Evolutionary conservation across 345 rosid species (phyloP).

Genomic region (Citrus inodora): DNA sequence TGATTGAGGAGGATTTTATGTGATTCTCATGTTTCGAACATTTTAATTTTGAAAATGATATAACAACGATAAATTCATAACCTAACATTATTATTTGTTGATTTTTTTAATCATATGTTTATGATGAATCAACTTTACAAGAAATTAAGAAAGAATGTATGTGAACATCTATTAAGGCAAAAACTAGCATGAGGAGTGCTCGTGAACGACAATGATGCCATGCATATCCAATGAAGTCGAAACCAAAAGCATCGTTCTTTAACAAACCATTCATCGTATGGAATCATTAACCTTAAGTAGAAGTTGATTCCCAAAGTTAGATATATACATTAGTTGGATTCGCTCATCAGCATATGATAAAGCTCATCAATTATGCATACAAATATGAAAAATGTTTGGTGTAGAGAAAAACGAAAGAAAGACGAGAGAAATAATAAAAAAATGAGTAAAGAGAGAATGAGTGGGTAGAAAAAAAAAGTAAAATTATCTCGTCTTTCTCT

Average conservation of each 20-base stretch:
- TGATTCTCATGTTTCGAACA: too few species aligned
- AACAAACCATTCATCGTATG: background rate
- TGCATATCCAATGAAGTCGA: background rate
- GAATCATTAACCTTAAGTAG: background rate
- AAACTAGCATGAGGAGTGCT: slow-evolving; percentile 11
- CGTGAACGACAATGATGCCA: slow-evolving; percentile 18
- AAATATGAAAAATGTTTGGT: rapidly evolving
- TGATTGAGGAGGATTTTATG: too few species aligned
- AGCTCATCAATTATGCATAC: background rate
- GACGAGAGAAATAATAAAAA: too few species aligned
- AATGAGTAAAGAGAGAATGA: rapidly evolving
- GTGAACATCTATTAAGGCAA: slow-evolving; percentile 8
- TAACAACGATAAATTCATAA: background rate
- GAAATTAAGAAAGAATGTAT: slow-evolving; percentile 2
- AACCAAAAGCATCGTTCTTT: slow-evolving; percentile 15
- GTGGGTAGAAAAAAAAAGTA: rapidly evolving
- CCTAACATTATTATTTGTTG: background rate
- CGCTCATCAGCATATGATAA: background rate
- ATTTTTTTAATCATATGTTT: background rate
- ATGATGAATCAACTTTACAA: background rate
- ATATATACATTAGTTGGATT: background rate
- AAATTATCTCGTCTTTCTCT: rapidly evolving
- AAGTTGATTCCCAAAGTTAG: too few species aligned
- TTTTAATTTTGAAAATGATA: too few species aligned
- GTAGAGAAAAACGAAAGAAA: too few species aligned